Percentiles rank a stretch among this genome's conserved stretches.
Conservation (phyloP, 192 early-diverging fungal species). For the Mortierella alpina region DNA sequence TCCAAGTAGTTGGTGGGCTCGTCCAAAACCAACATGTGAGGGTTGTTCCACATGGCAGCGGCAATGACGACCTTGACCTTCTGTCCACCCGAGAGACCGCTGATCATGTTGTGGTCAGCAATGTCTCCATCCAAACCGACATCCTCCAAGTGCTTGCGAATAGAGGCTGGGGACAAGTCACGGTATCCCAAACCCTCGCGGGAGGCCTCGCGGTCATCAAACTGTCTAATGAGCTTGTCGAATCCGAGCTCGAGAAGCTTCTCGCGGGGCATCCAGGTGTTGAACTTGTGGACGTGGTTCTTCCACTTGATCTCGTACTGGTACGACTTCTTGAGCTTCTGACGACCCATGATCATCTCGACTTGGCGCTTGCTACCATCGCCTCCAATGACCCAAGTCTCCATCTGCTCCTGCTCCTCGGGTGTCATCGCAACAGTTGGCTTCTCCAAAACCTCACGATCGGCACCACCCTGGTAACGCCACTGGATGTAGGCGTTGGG, state of each 20-base stretch:
- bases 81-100: constrained; percentile 77
- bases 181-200: constrained; percentile 53
- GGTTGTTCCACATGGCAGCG: constrained; percentile 68
- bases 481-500: constrained; percentile 75
- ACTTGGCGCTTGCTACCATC: constrained; percentile 59
- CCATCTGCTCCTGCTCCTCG: constrained; percentile 63
- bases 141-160: constrained; percentile 59
- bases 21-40: constrained; percentile 86
- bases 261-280: constrained; percentile 78
- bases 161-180: constrained; percentile 47
- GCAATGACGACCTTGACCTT: constrained; percentile 72
- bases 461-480: constrained; percentile 82
- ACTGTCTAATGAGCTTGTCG: constrained; percentile 75
- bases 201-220: constrained; percentile 63
- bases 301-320: constrained; percentile 79
- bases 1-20: constrained; percentile 77
- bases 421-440: constrained; percentile 75
- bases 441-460: constrained; percentile 83
- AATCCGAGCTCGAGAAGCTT: constrained; percentile 79
- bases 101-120: constrained; percentile 64
- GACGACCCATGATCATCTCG: constrained; percentile 71
- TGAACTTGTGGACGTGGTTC: constrained; percentile 79
- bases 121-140: constrained; percentile 59
- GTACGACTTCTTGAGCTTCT: constrained; percentile 74
- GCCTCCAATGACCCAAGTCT: constrained; percentile 52